A percentile compares a stretch with the other conserved stretches of the same genome.
phyloP scores from a whole-genome alignment of 2,329 filamentous ascomycete species.

The Hysterium pulicare region DNA sequence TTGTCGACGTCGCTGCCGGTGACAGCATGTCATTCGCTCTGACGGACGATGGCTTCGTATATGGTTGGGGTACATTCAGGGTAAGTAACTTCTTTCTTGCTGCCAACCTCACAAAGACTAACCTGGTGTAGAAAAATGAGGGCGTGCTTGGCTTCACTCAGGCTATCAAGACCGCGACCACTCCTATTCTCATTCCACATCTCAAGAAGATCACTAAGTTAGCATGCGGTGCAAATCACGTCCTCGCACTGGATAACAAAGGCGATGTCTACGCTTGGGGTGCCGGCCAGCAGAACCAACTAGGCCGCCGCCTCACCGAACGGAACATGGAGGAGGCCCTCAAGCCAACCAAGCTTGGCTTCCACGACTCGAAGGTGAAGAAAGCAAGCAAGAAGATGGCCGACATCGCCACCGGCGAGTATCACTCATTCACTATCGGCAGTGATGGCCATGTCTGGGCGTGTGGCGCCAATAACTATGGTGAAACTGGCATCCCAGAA shows the following conservation, averaged over 20 bases:
- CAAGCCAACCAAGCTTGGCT: conserved; percentile 55
- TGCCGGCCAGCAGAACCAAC: conserved; percentile 67
- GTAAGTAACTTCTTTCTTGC: conserved; percentile 43
- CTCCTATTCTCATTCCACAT: conserved; percentile 56
- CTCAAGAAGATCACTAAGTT: conserved; percentile 65
- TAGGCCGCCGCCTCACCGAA: conserved; percentile 63
- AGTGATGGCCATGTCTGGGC: conserved; percentile 68
- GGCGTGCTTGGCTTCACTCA: conserved; percentile 63
- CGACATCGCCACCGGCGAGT: conserved; percentile 67
- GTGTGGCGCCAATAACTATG: conserved; percentile 87
- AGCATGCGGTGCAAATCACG: conserved; percentile 67
- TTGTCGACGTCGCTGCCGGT: conserved; percentile 65
- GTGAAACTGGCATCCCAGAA: conserved; percentile 67
- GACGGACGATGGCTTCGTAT: conserved; percentile 71
- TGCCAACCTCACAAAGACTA: no score
- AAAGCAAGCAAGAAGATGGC: conserved; percentile 51
- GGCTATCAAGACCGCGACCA: conserved; percentile 34
- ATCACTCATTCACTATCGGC: conserved; percentile 76
- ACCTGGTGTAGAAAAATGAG: conserved; percentile 53
- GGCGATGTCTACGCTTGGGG: conserved; percentile 69
- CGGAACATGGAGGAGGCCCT: conserved; percentile 54
- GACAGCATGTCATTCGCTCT: conserved; percentile 75
- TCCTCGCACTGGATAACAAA: conserved; percentile 64
- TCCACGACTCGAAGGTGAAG: conserved; percentile 41
- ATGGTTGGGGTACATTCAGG: conserved; percentile 81